phyloP scores from a whole-genome alignment of 106 monocot species.

The Apostasia shenzhenica region DNA sequence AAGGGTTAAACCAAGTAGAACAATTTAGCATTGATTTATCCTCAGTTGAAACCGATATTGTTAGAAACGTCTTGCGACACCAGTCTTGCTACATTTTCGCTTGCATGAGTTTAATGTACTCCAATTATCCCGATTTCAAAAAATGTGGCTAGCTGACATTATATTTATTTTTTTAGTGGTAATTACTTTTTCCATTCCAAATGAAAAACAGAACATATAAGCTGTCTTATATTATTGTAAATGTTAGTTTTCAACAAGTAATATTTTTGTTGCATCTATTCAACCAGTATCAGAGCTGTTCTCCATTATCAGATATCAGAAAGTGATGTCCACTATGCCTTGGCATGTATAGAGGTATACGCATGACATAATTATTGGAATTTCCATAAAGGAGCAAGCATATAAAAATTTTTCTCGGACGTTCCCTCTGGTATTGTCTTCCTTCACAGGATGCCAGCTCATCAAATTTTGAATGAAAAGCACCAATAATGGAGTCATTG shows the following conservation, averaged over 20 bases:
- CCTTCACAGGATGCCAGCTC: conserved; percentile 48
- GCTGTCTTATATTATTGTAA: too few species aligned
- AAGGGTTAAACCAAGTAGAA: conserved; percentile 63
- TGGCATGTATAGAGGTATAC: conserved; percentile 69
- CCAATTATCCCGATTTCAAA: too few species aligned
- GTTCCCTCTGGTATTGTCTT: neutral
- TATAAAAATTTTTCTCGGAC: neutral
- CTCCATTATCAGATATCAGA: conserved; percentile 90
- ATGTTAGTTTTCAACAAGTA: too few species aligned
- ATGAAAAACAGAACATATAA: too few species aligned
- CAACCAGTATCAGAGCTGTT: conserved; percentile 64
- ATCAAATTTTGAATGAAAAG: conserved; percentile 29
- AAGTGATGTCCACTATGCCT: conserved; percentile 63
- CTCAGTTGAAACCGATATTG: conserved; percentile 92
- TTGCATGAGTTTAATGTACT: neutral
- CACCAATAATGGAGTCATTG: neutral
- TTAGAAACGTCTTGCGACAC: conserved; percentile 11
- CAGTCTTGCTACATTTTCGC: neutral
- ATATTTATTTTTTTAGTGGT: too few species aligned
- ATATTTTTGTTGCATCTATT: neutral
- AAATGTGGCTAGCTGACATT: too few species aligned
- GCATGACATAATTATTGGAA: neutral
- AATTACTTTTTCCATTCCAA: too few species aligned
- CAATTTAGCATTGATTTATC: conserved; percentile 38
- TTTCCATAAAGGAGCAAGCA: neutral